Percentiles rank a stretch among this genome's conserved stretches.
phyloP scores from a whole-genome alignment of 208 protist species.

The Leptomonas pyrrhocoris region DNA sequence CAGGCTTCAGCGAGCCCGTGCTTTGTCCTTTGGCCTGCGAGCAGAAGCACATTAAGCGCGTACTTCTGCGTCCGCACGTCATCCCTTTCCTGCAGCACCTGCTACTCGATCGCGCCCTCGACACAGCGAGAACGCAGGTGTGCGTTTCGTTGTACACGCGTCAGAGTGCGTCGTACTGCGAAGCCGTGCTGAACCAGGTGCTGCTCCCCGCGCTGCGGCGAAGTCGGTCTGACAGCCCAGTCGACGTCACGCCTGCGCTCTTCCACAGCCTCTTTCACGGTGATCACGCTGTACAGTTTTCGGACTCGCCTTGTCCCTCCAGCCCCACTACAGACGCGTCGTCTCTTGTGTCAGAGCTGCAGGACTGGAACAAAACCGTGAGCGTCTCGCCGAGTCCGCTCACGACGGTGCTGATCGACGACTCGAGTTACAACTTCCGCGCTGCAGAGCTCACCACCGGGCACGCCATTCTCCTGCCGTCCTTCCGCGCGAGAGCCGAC shows the following conservation, averaged over 20 bases:
- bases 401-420: constrained; percentile 65
- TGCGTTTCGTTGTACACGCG: constrained; percentile 51
- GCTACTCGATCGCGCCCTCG: constrained; percentile 27
- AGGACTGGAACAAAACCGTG: constrained; percentile 42
- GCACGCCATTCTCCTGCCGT: constrained; percentile 40
- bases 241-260: constrained; percentile 5
- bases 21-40: constrained; percentile 12
- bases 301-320: too few species aligned
- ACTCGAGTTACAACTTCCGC: constrained; percentile 45
- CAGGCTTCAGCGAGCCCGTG: not conserved
- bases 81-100: constrained; percentile 33
- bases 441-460: constrained; percentile 44
- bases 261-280: not conserved
- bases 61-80: constrained; percentile 48
- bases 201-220: constrained; percentile 23
- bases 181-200: constrained; percentile 33
- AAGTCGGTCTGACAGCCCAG: not conserved
- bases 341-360: not conserved
- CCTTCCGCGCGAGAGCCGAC: constrained; percentile 28
- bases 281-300: not conserved
- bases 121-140: constrained; percentile 33
- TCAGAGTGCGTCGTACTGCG: constrained; percentile 40
- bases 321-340: not conserved
- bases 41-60: not conserved
- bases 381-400: constrained; percentile 30